These are phyloP conservation scores for Phoma sp. DNA, from an alignment of 2,329 filamentous ascomycete genomes.

Conservation along the genomic window DNA sequence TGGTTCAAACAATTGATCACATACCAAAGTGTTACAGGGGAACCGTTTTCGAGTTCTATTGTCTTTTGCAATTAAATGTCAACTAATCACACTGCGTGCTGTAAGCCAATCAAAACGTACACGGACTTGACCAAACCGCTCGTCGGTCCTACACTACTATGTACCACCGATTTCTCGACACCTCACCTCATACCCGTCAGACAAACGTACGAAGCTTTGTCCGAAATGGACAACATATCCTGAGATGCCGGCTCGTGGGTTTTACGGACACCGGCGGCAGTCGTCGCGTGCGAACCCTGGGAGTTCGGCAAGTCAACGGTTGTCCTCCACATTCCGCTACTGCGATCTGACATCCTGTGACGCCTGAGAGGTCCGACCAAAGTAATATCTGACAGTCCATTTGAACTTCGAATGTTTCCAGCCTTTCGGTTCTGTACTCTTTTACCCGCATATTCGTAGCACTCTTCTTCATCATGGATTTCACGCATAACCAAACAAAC, in stretches of 20 bases:
- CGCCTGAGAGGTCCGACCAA: background rate
- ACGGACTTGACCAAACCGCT: no score
- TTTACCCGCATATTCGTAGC: background rate
- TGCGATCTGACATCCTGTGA: background rate
- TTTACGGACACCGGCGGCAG: conserved; percentile 1
- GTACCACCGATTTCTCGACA: background rate
- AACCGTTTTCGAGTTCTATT: no score
- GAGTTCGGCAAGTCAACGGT: background rate
- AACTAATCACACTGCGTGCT: background rate
- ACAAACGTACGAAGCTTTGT: background rate
- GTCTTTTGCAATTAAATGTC: background rate
- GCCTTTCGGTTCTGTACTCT: no score
- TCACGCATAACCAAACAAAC: conserved; percentile 17
- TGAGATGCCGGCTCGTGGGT: background rate
- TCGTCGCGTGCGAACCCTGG: background rate
- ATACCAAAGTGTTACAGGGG: background rate
- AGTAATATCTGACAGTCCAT: background rate
- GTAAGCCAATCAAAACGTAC: background rate
- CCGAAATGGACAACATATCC: background rate
- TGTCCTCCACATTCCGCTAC: conserved; percentile 13
- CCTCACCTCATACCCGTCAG: background rate
- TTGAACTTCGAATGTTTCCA: background rate
- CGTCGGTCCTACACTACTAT: no score
- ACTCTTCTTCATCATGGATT: conserved; percentile 21
- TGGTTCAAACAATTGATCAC: background rate